Evolutionary conservation across 139 green algal genomes (phyloP).

Genomic region (Deuterostichococcus epilithicus): DNA sequence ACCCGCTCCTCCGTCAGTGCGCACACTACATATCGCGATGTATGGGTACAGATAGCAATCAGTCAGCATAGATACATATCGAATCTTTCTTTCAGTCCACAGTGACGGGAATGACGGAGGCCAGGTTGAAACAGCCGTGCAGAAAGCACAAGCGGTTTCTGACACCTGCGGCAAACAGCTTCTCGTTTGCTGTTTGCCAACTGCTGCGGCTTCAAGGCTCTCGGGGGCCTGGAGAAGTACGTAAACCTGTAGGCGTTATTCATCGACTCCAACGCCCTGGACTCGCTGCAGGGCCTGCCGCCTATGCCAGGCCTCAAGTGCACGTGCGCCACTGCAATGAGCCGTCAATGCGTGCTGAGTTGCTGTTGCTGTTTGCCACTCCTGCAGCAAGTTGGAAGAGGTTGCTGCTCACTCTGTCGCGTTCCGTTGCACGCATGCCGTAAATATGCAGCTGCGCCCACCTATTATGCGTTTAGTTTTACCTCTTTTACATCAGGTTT

Average conservation of each 20-base stretch:
- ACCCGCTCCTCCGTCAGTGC: no score
- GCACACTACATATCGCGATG: no score
- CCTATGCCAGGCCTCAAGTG: constrained; percentile 70
- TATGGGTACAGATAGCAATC: no score
- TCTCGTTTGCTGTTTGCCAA: constrained; percentile 84
- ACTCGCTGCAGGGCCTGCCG: constrained; percentile 68
- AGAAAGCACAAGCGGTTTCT: constrained; percentile 71
- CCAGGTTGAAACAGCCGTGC: constrained; percentile 56
- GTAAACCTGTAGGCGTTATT: constrained; percentile 75
- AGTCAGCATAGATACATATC: no score
- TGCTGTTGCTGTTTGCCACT: not conserved
- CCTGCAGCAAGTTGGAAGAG: not conserved
- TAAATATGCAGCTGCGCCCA: not conserved
- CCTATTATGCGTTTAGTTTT: no score
- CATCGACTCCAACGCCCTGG: constrained; percentile 82
- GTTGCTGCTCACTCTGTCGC: not conserved
- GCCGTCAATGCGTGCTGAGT: not conserved
- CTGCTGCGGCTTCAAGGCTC: constrained; percentile 72
- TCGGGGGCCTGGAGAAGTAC: constrained; percentile 74
- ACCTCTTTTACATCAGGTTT: constrained; percentile 47
- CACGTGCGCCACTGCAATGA: constrained; percentile 51
- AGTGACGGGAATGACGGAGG: constrained; percentile 61
- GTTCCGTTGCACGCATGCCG: not conserved
- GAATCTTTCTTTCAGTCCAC: no score
- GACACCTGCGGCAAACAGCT: constrained; percentile 82